Evolutionary conservation across 2,329 filamentous ascomycete genomes (phyloP).

Genomic region (Zelopaecilomyces penicillatus): DNA sequence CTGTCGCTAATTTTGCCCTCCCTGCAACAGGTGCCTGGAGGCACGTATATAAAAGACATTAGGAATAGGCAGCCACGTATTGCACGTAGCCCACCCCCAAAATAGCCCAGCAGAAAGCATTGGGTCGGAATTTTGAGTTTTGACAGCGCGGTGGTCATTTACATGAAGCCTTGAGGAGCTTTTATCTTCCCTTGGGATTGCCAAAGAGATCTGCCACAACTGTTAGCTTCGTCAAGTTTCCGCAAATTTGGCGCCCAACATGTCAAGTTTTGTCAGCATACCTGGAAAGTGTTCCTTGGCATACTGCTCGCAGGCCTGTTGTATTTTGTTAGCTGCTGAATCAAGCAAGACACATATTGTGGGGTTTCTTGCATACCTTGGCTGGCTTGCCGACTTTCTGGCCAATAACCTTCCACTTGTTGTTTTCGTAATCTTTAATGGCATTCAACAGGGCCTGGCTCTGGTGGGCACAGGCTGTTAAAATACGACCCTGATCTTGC

Average conservation of each 20-base stretch:
- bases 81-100: neutral
- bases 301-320: constrained; percentile 60
- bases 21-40: no score
- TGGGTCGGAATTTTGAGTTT: neutral
- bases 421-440: constrained; percentile 97
- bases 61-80: no score
- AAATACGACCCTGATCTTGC: constrained; percentile 8
- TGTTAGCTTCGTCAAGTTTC: constrained; percentile 21
- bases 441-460: constrained; percentile 76
- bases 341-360: neutral
- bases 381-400: constrained; percentile 96
- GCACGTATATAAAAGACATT: no score
- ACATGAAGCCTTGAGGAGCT: constrained; percentile 1
- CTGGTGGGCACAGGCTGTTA: constrained; percentile 30
- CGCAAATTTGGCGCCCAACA: constrained; percentile 13
- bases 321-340: neutral
- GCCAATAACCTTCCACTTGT: constrained; percentile 97
- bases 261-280: constrained; percentile 21
- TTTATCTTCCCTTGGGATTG: constrained; percentile 30
- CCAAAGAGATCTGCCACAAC: constrained; percentile 27
- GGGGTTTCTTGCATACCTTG: constrained; percentile 46
- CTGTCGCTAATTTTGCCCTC: neutral
- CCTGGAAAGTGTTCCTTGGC: constrained; percentile 87
- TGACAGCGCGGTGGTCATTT: constrained; percentile 6
- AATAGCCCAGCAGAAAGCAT: constrained; percentile 2